Base-by-base conservation (phyloP, 129 eudicot genomes). In the Escallonia rubra region DNA sequence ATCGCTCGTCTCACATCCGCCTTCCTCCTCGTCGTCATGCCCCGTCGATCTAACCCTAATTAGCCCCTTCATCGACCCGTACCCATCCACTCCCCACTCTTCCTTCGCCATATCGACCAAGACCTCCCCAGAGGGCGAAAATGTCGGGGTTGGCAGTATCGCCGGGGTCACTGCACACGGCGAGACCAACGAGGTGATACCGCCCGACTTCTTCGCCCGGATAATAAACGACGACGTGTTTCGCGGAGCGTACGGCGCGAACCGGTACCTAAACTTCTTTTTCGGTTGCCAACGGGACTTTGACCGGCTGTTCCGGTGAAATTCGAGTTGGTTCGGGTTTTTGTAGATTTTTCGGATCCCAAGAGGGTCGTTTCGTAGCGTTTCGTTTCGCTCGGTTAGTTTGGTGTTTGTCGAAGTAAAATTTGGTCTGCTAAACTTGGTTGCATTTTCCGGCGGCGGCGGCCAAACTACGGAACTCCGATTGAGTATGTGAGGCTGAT, bases 131-230 rank as follows among this genome's bases (percentile, higher is more conserved):
- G 90, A 84, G 1, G 90, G 86, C 0, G 96, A 91, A 52, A 91
- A 91, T 1, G 81, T 82, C 3, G 97, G 97, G 0, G 97, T 91
- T 0, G 96, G 97, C 9, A 91, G 64, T 13, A 91, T 94, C 2
- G 96, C 90, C 3, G 96, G 97, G 0, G 97, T 91, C 70, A 83
- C 86, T 2, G 96, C 96, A 47, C 81, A 85, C 0, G 97, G 97
- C 4, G 97, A 91, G 41, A 91, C 97, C 11, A 91, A 14, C 0
- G 89, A 80, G 0, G 96, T 86, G 50, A 87, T 91, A 13, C 97
- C 97, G 43, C 97, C 97, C 2, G 90, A 69, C 74, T 91, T 91
- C 78, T 91, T 91, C 2, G 97, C 94, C 2, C 97, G 71, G 12
- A 91, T 91, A 42, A 91, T 44, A 63, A 80, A 91, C 49, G 96